Conservation (phyloP, 306 rosid genomes). For the Abrus pulchellus region DNA sequence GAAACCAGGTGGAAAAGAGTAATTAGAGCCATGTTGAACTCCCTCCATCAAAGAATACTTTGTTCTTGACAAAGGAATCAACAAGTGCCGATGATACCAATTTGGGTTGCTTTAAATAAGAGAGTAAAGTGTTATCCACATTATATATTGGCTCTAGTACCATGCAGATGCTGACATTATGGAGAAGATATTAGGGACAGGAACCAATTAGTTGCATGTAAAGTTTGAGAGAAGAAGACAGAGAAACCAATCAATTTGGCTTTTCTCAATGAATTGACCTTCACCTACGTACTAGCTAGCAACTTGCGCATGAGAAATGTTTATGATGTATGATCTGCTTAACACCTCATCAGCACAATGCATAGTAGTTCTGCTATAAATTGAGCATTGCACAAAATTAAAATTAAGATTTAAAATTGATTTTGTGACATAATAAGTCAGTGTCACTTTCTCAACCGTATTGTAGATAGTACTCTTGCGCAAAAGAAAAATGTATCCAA, state of each 20-base stretch:
- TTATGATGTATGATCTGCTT: constrained; percentile 31
- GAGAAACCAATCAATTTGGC: constrained; percentile 58
- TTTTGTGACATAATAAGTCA: constrained; percentile 44
- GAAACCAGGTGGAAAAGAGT: constrained; percentile 80
- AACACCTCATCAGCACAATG: constrained; percentile 49
- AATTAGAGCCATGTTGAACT: constrained; percentile 41
- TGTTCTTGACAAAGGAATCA: constrained; percentile 53
- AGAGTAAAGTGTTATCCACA: constrained; percentile 38
- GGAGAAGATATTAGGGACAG: constrained; percentile 43
- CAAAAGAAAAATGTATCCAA: constrained; percentile 32
- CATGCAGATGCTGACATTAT: constrained; percentile 61
- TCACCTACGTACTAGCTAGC: constrained; percentile 37
- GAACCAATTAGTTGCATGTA: constrained; percentile 54
- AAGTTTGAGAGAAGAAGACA: constrained; percentile 50
- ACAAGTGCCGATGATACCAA: constrained; percentile 56
- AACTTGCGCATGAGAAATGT: constrained; percentile 30
- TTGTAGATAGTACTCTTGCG: constrained; percentile 29
- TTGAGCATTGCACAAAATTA: constrained; percentile 33
- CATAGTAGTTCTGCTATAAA: constrained; percentile 42
- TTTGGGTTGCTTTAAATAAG: constrained; percentile 39
- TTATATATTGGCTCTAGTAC: constrained; percentile 49
- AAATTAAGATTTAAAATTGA: constrained; percentile 34
- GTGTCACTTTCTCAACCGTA: constrained; percentile 47
- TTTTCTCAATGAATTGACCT: constrained; percentile 48
- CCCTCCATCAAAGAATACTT: constrained; percentile 58